phyloP scores from a whole-genome alignment of 768 basidiomycete genomes.

The Dentipellis sp. region DNA sequence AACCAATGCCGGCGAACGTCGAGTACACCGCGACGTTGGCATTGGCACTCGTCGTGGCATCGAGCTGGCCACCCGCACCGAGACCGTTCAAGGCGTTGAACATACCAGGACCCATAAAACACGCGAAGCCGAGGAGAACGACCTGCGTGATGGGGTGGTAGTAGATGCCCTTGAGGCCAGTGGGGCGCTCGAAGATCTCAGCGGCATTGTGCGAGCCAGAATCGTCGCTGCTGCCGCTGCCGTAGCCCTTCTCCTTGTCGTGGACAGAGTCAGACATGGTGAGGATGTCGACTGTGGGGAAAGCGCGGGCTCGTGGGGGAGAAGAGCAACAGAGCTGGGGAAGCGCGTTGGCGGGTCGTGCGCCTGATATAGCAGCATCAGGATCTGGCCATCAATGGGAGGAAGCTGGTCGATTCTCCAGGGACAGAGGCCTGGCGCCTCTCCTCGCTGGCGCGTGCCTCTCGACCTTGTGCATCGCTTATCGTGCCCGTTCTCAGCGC shows the following conservation, averaged over 20 bases:
- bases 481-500: neutral
- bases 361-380: too few relatives aligned
- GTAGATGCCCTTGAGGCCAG: conserved; percentile 46
- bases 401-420: neutral
- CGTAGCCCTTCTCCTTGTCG: conserved; percentile 1
- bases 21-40: conserved; percentile 61
- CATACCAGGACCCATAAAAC: conserved; percentile 50
- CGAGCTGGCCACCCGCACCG: conserved; percentile 71
- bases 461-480: neutral
- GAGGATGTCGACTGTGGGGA: neutral
- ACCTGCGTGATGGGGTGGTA: conserved; percentile 52
- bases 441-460: neutral
- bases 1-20: conserved; percentile 49
- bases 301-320: neutral
- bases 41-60: conserved; percentile 57
- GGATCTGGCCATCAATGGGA: too few relatives aligned
- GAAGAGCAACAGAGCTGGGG: neutral
- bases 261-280: conserved; percentile 1
- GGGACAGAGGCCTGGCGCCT: neutral
- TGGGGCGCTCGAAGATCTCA: conserved; percentile 36
- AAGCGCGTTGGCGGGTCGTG: neutral
- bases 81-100: conserved; percentile 77
- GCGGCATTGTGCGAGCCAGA: neutral
- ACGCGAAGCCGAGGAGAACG: conserved; percentile 60
- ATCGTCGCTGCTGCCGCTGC: conserved; percentile 1